Conservation (phyloP, 2,329 filamentous ascomycete species). For the Cordyceps tenuipes region DNA sequence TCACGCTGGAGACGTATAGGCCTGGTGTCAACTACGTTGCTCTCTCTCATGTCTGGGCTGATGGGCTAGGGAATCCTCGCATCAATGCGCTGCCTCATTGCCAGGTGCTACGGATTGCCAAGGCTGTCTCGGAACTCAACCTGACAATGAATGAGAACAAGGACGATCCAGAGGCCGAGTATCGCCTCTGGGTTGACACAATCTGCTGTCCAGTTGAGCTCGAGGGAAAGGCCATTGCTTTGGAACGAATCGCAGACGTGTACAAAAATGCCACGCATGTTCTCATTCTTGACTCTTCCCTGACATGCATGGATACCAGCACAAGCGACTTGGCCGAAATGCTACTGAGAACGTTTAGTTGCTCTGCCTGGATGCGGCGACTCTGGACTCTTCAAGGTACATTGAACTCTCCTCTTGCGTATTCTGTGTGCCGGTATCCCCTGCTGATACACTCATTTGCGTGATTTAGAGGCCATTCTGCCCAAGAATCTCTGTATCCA, state of each 20-base stretch:
- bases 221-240: constrained; percentile 20
- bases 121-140: constrained; percentile 18
- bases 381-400: constrained; percentile 31
- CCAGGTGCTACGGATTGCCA: constrained; percentile 21
- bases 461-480: constrained; percentile 23
- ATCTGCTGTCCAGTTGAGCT: constrained; percentile 24
- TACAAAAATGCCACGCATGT: constrained; percentile 25
- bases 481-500: constrained; percentile 24
- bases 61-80: constrained; percentile 25
- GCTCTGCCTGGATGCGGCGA: constrained; percentile 30
- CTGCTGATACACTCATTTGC: too few species aligned
- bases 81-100: constrained; percentile 24
- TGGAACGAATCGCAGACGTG: constrained; percentile 25
- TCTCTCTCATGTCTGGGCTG: constrained; percentile 30
- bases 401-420: neutral
- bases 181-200: constrained; percentile 27
- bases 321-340: constrained; percentile 18
- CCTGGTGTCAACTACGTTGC: constrained; percentile 23
- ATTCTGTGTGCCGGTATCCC: too few species aligned
- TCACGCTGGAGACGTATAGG: constrained; percentile 19
- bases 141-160: neutral
- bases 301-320: constrained; percentile 17
- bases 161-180: constrained; percentile 6
- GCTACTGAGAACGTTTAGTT: constrained; percentile 22
- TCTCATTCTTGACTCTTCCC: constrained; percentile 25